Evolutionary conservation across 441 rosid genomes (phyloP).

Genomic region (Geranium incanum): DNA sequence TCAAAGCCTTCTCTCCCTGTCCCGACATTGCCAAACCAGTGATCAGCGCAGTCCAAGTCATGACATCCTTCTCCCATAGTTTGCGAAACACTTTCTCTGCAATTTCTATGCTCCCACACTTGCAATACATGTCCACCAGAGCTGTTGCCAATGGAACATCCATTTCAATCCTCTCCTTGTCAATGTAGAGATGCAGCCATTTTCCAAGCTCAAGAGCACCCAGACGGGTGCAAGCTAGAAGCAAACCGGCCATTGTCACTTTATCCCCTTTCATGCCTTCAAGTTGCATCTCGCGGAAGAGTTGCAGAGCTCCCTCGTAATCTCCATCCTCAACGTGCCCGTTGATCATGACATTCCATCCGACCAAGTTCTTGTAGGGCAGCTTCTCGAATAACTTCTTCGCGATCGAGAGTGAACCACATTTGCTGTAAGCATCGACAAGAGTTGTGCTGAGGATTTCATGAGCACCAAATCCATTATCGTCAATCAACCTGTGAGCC

Average conservation of each 20-base stretch:
- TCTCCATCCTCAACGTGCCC: conserved; percentile 24
- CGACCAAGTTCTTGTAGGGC: conserved; percentile 21
- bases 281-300: conserved; percentile 27
- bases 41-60: neutral
- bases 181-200: conserved; percentile 26
- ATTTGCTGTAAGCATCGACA: conserved; percentile 23
- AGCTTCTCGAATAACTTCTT: conserved; percentile 18
- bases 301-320: conserved; percentile 26
- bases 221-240: conserved; percentile 29
- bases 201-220: conserved; percentile 29
- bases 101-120: neutral
- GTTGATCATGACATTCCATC: conserved; percentile 35
- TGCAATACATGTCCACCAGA: too few relatives aligned
- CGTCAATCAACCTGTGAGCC: conserved; percentile 18
- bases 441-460: conserved; percentile 15
- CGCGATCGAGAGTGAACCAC: conserved; percentile 11
- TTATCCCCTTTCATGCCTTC: conserved; percentile 22
- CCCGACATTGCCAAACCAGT: conserved; percentile 29
- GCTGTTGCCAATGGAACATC: too few relatives aligned
- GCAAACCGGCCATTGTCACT: conserved; percentile 28
- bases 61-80: neutral
- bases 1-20: conserved; percentile 21
- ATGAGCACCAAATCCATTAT: conserved; percentile 17
- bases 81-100: neutral
- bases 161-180: conserved; percentile 10